Evolutionary conservation across 2,329 filamentous ascomycete genomes (phyloP).

Genomic region (Aspergillus phoenicis): DNA sequence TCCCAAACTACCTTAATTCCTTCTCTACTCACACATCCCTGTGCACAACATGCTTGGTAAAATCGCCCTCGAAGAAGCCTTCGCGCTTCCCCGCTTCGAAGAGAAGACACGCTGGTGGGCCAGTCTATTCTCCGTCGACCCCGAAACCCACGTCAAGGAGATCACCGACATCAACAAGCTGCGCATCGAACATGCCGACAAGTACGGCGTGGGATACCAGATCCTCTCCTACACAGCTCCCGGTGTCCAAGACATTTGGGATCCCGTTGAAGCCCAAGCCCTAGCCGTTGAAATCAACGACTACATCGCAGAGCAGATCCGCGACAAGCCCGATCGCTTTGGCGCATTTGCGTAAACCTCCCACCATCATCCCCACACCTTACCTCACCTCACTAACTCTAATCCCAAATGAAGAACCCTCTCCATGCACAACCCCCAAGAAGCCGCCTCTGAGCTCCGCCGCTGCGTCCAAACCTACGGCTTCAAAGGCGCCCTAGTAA

Average conservation of each 20-base stretch:
- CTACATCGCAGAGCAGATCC: slow-evolving; percentile 49
- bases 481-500: slow-evolving; percentile 66
- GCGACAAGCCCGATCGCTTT: slow-evolving; percentile 45
- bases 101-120: slow-evolving; percentile 66
- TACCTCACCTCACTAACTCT: neutral
- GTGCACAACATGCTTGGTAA: slow-evolving; percentile 58
- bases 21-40: neutral
- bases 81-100: slow-evolving; percentile 60
- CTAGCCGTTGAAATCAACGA: slow-evolving; percentile 52
- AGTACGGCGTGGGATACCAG: slow-evolving; percentile 51
- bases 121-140: slow-evolving; percentile 60
- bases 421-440: slow-evolving; percentile 45
- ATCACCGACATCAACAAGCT: slow-evolving; percentile 54
- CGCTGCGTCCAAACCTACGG: slow-evolving; percentile 59
- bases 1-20: neutral
- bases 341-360: slow-evolving; percentile 46
- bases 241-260: slow-evolving; percentile 52
- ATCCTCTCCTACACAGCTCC: slow-evolving; percentile 54
- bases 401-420: slow-evolving; percentile 28
- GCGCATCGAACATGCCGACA: slow-evolving; percentile 47
- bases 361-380: neutral
- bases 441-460: slow-evolving; percentile 43
- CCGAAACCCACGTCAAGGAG: slow-evolving; percentile 60
- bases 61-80: slow-evolving; percentile 64
- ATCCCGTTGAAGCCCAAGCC: slow-evolving; percentile 47